A percentile compares a stretch with the other conserved stretches of the same genome.
Conservation (phyloP, 2,329 filamentous ascomycete genomes). For the Fusarium bulbicola region DNA sequence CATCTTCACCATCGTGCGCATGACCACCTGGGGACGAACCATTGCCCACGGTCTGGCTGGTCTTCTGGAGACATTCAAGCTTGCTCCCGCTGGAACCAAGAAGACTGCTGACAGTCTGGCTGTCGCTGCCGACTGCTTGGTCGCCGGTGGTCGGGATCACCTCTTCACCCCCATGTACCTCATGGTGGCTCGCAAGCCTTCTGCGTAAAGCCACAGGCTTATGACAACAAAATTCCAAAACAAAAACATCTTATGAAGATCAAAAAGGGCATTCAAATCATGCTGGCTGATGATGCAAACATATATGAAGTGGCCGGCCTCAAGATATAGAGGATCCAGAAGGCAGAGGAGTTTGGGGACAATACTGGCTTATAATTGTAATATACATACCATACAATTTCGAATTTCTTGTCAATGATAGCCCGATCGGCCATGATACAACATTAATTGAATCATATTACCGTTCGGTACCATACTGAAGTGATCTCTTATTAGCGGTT, state of each 20-base stretch:
- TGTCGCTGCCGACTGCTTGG: conserved; percentile 82
- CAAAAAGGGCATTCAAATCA: conserved; percentile 14
- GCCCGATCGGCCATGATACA: neutral
- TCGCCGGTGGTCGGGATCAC: conserved; percentile 85
- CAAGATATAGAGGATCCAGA: conserved; percentile 27
- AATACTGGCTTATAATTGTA: conserved; percentile 44
- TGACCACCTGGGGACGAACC: conserved; percentile 85
- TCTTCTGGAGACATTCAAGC: conserved; percentile 74
- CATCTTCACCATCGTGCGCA: conserved; percentile 82
- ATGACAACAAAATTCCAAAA: conserved; percentile 12
- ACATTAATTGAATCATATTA: neutral
- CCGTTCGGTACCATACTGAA: neutral
- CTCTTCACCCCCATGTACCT: conserved; percentile 99
- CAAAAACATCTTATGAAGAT: conserved; percentile 26
- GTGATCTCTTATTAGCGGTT: conserved; percentile 6
- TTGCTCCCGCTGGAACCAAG: conserved; percentile 85
- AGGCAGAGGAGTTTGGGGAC: conserved; percentile 33
- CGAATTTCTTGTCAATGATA: conserved; percentile 9
- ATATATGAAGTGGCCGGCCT: conserved; percentile 32
- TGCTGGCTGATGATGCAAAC: conserved; percentile 34
- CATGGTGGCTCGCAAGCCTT: conserved; percentile 91
- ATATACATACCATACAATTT: conserved; percentile 36
- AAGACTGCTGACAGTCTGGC: conserved; percentile 95
- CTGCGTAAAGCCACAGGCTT: conserved; percentile 26
- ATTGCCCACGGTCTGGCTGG: conserved; percentile 81